Percentiles rank a stretch among this genome's conserved stretches.
Evolutionary conservation across 129 eudicot species (phyloP).

Genomic region (Logfia minima): DNA sequence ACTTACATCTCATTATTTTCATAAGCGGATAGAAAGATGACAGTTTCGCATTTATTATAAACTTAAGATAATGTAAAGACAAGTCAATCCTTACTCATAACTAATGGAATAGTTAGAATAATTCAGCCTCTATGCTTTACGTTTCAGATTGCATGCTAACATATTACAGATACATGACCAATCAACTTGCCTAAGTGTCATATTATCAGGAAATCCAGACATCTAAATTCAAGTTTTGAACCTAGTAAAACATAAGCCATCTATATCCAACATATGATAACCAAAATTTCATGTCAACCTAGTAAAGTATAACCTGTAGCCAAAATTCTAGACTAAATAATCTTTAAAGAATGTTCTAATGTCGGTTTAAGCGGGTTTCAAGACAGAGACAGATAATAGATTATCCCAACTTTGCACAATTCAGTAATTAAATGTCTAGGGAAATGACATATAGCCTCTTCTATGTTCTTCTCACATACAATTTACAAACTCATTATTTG

Average conservation of each 20-base stretch:
- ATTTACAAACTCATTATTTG: not conserved
- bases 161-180: slow-evolving; percentile 1
- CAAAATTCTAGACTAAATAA: not conserved
- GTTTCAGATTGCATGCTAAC: not conserved
- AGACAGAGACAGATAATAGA: not conserved
- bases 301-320: not conserved
- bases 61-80: not conserved
- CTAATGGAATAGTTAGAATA: not conserved
- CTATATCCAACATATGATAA: not conserved
- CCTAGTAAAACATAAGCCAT: not conserved
- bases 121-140: not conserved
- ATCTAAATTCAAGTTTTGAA: not conserved
- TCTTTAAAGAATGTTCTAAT: not conserved
- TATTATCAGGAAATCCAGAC: not conserved
- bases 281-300: not conserved
- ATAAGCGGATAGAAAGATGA: not conserved
- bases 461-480: not conserved
- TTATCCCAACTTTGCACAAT: not conserved
- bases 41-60: slow-evolving; percentile 9
- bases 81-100: not conserved
- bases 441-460: not conserved
- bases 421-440: not conserved
- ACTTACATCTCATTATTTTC: slow-evolving; percentile 1
- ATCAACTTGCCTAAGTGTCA: not conserved
- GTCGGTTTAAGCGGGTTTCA: not conserved